Percentiles rank a stretch among this genome's conserved stretches.
Evolutionary conservation across 129 eudicot species (phyloP).

Genomic region (Heracleum sosnowskyi): DNA sequence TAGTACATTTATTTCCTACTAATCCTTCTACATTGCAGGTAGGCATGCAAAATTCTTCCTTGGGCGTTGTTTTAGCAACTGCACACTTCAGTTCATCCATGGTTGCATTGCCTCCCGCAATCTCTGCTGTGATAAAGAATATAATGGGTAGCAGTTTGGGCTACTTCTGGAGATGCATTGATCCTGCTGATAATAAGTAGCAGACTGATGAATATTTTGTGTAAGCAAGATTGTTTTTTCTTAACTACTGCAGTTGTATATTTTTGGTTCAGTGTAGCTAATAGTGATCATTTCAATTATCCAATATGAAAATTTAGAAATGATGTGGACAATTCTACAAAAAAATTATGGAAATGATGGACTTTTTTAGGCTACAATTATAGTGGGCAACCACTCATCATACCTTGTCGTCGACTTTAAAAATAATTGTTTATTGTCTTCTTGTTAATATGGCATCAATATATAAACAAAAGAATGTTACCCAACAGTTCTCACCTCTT

Average conservation of each 20-base stretch:
- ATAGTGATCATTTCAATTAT: not conserved
- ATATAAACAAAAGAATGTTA: not conserved
- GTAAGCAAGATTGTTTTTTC: not conserved
- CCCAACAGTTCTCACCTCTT: not conserved
- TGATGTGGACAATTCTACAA: not conserved
- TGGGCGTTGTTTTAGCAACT: constrained; percentile 86
- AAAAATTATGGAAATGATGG: not conserved
- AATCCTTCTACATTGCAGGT: constrained; percentile 40
- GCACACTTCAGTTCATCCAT: constrained; percentile 62
- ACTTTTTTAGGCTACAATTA: not conserved
- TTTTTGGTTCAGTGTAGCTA: not conserved
- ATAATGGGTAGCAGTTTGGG: constrained; percentile 88
- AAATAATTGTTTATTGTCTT: not conserved
- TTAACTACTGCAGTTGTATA: not conserved
- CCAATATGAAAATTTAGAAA: not conserved
- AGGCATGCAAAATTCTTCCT: constrained; percentile 88
- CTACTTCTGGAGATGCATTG: constrained; percentile 60
- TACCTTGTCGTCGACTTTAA: not conserved
- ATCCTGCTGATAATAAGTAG: constrained; percentile 40
- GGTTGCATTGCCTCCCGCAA: constrained; percentile 78
- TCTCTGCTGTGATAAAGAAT: constrained; percentile 85
- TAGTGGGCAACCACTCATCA: not conserved
- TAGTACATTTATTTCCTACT: not conserved
- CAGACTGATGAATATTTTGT: not conserved
- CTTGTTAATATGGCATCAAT: not conserved